These are phyloP conservation scores for Eucalyptus cloeziana DNA, from an alignment of 345 rosid genomes.

Conservation along the genomic window DNA sequence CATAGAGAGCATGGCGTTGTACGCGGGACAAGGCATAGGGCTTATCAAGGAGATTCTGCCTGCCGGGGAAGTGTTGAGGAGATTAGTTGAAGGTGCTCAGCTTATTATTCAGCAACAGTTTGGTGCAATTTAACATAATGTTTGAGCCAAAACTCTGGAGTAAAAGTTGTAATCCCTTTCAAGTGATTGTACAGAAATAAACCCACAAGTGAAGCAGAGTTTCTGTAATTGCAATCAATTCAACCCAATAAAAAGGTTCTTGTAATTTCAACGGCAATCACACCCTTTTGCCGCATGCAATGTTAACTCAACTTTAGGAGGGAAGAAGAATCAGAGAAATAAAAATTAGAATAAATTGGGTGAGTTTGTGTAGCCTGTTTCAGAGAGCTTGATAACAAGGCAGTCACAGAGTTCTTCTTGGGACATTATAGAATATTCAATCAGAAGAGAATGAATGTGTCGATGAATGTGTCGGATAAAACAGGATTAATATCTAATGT, in stretches of 20 bases:
- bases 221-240: neutral
- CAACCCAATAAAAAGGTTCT: neutral
- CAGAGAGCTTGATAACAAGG: neutral
- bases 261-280: neutral
- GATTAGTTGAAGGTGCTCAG: conserved; percentile 59
- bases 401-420: neutral
- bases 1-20: conserved; percentile 87
- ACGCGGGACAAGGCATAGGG: conserved; percentile 78
- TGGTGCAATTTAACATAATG: neutral
- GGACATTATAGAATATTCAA: neutral
- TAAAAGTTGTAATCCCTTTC: neutral
- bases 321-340: neutral
- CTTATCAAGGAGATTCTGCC: conserved; percentile 70
- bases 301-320: neutral
- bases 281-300: neutral
- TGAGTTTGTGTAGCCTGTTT: neutral
- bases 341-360: neutral
- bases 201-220: neutral
- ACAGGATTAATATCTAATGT: neutral
- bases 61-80: conserved; percentile 53
- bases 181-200: neutral
- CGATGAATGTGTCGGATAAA: no score
- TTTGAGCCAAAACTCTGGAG: neutral
- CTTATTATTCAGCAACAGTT: conserved; percentile 27
- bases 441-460: neutral